Conservation (phyloP, 2,329 filamentous ascomycete species). For the Nothophaeocryptopus gaeumannii region DNA sequence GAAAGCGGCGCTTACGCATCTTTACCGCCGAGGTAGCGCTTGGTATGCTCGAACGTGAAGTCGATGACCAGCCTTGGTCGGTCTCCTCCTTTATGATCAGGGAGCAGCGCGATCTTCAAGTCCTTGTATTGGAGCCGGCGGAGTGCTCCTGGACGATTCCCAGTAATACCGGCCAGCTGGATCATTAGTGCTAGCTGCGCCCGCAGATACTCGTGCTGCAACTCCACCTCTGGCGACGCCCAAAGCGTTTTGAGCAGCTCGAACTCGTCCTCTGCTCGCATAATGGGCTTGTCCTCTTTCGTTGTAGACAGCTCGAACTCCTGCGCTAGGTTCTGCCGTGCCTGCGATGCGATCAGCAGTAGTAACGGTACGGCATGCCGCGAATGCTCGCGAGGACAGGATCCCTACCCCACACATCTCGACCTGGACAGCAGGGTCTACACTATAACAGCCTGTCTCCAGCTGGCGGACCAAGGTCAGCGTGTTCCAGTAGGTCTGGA, state of each 20-base stretch:
- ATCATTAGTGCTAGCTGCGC: constrained; percentile 18
- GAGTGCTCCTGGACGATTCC: constrained; percentile 15
- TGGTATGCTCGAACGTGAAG: constrained; percentile 20
- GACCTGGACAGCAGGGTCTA: neutral
- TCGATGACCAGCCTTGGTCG: constrained; percentile 17
- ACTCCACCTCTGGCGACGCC: constrained; percentile 11
- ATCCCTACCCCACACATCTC: constrained; percentile 4
- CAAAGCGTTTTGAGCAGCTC: no score
- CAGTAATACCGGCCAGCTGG: constrained; percentile 16
- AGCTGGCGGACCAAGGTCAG: neutral
- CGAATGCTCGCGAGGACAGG: no score
- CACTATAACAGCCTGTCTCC: neutral
- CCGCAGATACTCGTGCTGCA: constrained; percentile 18
- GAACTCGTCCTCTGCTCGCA: no score
- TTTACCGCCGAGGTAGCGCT: constrained; percentile 21
- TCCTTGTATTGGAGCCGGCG: constrained; percentile 12
- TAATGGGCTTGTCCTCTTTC: constrained; percentile 19
- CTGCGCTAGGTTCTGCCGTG: constrained; percentile 10
- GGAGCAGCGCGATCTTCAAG: constrained; percentile 15
- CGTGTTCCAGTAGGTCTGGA: constrained; percentile 5
- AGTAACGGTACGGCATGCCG: no score
- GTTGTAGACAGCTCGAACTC: constrained; percentile 16
- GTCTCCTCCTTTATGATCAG: constrained; percentile 10
- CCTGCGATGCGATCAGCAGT: no score
- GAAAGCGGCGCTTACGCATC: constrained; percentile 12